A percentile compares a stretch with the other conserved stretches of the same genome.
Evolutionary conservation across 1,284 basidiomycete genomes (phyloP).

Genomic region (Naganishia liquefaciens): DNA sequence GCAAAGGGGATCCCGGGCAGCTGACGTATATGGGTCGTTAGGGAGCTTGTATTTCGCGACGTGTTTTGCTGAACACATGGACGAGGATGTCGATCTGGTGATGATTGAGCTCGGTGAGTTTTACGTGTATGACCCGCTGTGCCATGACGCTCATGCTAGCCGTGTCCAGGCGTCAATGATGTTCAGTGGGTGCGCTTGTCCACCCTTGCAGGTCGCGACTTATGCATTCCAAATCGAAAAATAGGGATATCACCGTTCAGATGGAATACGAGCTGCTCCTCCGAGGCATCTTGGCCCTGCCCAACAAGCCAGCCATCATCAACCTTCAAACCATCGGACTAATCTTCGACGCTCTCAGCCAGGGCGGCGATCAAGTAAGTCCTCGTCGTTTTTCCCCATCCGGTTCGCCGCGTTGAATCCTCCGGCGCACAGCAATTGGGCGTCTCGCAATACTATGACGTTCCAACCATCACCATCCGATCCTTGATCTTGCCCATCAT

Average conservation of each 20-base stretch:
- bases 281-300: slow-evolving; percentile 44
- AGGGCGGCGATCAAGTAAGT: slow-evolving; percentile 29
- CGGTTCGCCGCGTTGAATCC: not conserved
- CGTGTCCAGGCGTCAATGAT: slow-evolving; percentile 42
- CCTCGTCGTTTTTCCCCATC: not conserved
- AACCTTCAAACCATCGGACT: slow-evolving; percentile 45
- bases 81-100: slow-evolving; percentile 47
- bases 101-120: slow-evolving; percentile 44
- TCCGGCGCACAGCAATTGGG: slow-evolving; percentile 13
- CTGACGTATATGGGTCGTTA: slow-evolving; percentile 21
- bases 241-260: slow-evolving; percentile 30
- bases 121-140: not conserved
- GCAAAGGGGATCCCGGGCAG: too few relatives aligned
- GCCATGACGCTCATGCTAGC: not conserved
- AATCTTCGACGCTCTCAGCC: slow-evolving; percentile 18
- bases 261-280: slow-evolving; percentile 48
- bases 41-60: slow-evolving; percentile 48
- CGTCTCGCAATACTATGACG: slow-evolving; percentile 30
- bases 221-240: not conserved
- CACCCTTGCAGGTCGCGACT: not conserved
- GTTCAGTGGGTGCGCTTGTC: slow-evolving; percentile 23
- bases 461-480: slow-evolving; percentile 20
- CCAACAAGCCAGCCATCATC: slow-evolving; percentile 47
- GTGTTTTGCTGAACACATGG: slow-evolving; percentile 52
- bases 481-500: slow-evolving; percentile 25